Evolutionary conservation across 1,284 basidiomycete species (phyloP).

Genomic region (Boletellus deceptivus): DNA sequence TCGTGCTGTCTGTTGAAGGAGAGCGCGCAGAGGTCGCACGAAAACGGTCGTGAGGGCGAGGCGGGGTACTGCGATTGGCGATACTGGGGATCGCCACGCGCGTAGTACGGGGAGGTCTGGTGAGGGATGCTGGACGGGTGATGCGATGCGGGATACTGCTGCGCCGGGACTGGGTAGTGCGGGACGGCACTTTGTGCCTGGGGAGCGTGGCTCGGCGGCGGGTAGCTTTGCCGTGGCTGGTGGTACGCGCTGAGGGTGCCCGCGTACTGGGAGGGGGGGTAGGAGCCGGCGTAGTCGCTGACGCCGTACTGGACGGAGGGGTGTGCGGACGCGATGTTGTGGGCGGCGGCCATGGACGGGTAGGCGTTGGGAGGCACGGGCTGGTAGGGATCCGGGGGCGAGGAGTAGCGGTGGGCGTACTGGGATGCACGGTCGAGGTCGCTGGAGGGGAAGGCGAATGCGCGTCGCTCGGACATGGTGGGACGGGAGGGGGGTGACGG

Average conservation of each 20-base stretch:
- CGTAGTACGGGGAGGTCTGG: conserved; percentile 28
- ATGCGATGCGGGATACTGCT: conserved; percentile 28
- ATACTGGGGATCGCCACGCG: conserved; percentile 28
- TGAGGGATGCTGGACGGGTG: conserved; percentile 15
- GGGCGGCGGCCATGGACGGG: conserved; percentile 14
- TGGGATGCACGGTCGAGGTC: conserved; percentile 22
- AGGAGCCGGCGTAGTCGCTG: conserved; percentile 22
- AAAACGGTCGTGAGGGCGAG: conserved; percentile 66
- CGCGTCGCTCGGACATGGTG: conserved; percentile 32
- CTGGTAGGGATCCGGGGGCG: conserved; percentile 24
- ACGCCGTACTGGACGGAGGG: conserved; percentile 22
- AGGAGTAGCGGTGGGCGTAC: conserved; percentile 28
- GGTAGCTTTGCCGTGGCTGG: conserved; percentile 31
- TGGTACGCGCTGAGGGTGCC: conserved; percentile 20
- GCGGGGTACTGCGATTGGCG: conserved; percentile 53
- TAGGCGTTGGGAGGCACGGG: conserved; percentile 20
- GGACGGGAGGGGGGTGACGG: conserved; percentile 1
- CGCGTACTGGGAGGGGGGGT: conserved; percentile 22
- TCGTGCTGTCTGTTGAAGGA: conserved; percentile 83
- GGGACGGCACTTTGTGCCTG: conserved; percentile 16
- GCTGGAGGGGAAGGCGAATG: conserved; percentile 22
- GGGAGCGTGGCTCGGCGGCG: conserved; percentile 21
- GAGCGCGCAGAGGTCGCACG: conserved; percentile 75
- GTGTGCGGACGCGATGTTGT: conserved; percentile 21
- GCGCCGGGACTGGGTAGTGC: conserved; percentile 29